Conservation (phyloP, 139 green algal species). For the Nannochloris sp. region DNA sequence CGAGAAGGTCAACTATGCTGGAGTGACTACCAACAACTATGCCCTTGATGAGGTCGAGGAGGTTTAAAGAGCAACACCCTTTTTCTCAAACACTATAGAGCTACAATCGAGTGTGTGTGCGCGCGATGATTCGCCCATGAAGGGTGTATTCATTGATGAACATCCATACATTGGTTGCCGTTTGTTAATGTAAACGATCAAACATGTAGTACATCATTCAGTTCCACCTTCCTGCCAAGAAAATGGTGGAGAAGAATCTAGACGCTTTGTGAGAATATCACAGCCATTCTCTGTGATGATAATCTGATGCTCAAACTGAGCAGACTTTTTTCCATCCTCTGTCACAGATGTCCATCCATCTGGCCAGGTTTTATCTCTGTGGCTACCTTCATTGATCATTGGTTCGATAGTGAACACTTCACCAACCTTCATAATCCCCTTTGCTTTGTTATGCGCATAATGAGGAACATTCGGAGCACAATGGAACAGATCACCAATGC, state of each 20-base stretch:
- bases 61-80: constrained; percentile 5
- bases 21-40: constrained; percentile 98
- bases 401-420: constrained; percentile 96
- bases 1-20: constrained; percentile 96
- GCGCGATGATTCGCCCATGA: too few relatives aligned
- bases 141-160: too few relatives aligned
- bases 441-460: constrained; percentile 87
- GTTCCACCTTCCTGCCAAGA: constrained; percentile 50
- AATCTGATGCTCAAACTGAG: constrained; percentile 94
- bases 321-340: constrained; percentile 71
- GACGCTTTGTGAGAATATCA: constrained; percentile 70
- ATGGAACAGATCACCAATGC: constrained; percentile 94
- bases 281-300: constrained; percentile 71
- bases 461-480: constrained; percentile 95
- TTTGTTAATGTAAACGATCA: neutral
- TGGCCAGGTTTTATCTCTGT: constrained; percentile 80
- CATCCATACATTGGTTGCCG: neutral
- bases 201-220: neutral
- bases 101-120: neutral
- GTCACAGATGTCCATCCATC: constrained; percentile 93
- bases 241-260: constrained; percentile 64
- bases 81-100: neutral
- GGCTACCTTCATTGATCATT: constrained; percentile 88
- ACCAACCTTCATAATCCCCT: constrained; percentile 79
- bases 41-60: constrained; percentile 80